phyloP scores from a whole-genome alignment of 192 early-diverging fungal species.

The Funneliformis geosporum region DNA sequence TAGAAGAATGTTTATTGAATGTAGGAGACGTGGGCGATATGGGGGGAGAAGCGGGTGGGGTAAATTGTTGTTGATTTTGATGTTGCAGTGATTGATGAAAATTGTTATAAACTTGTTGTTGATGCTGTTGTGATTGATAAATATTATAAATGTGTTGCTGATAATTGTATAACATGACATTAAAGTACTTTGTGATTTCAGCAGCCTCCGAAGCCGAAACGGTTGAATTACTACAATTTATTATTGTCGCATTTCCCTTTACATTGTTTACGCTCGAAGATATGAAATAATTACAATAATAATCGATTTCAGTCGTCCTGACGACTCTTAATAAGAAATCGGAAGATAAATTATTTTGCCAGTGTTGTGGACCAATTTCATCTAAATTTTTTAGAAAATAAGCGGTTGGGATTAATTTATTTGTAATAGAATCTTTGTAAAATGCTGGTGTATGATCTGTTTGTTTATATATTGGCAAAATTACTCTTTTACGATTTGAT shows the following conservation, averaged over 20 bases:
- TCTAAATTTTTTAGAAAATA: slow-evolving; percentile 28
- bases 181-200: background rate
- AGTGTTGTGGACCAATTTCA: slow-evolving; percentile 14
- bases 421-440: background rate
- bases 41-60: background rate
- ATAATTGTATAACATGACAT: slow-evolving; percentile 5
- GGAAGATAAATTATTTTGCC: background rate
- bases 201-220: background rate
- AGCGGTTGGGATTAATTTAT: background rate
- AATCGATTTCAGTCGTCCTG: background rate
- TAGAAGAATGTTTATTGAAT: background rate
- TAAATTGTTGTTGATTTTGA: background rate
- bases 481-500: background rate
- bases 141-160: background rate
- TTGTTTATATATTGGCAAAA: slow-evolving; percentile 8
- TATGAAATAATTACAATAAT: slow-evolving; percentile 14
- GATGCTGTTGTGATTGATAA: background rate
- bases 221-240: slow-evolving; percentile 1
- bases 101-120: background rate
- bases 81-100: background rate
- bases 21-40: background rate
- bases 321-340: slow-evolving; percentile 12
- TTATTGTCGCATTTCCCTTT: background rate
- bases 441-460: slow-evolving; percentile 17
- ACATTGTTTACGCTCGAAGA: background rate